Evolutionary conservation across 768 basidiomycete genomes (phyloP), one percentile per base, ranked within the genome.

Genomic region (Leucosporidium scottii): DNA sequence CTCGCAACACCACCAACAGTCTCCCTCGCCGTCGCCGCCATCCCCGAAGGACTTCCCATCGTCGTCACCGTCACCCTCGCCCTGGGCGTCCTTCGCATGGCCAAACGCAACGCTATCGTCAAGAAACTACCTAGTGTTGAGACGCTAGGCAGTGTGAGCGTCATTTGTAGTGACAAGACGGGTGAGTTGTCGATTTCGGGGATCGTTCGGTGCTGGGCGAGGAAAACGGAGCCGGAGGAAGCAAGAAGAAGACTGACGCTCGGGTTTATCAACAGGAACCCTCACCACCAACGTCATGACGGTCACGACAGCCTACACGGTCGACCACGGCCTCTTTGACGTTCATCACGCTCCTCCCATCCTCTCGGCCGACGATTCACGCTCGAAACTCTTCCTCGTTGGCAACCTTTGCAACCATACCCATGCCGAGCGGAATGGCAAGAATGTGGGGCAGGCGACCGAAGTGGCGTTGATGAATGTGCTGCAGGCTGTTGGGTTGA

Each of bases 1-100:
- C n/a, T n/a, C n/a, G n/a, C n/a, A n/a, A n/a, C 23, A 25, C 5
- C 48, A n/a, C 49, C 62, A 58, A 50, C 78, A 96, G 93, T 98
- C 4, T 98, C 93, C 2, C 84, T 98, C 68, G 93, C 93, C 36
- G 93, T 98, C n/a, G 93, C 93, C 64, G 93, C 93, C 54, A 98
- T 98, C 70, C 93, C 93, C 0, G 93, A 98, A 80, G 93, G 93
- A 20, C 80, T 98, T 21, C 93, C 93, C 0, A 96, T 98, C 66
- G 93, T 98, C 30, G 97, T 94, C 0, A 98, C 93, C 0, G 93
- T 98, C 28, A 98, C 94, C 6, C 85, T 98, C 49, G 94, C 94
- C 2, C 83, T 98, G 31, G 93, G 93, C 53, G 93, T 98, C 4
- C 78, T 96, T 72, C 80, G 94, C 15, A 97, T 97, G 94, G 86